Conservation (phyloP, 106 monocot species). For the Hemerocallis citrina region DNA sequence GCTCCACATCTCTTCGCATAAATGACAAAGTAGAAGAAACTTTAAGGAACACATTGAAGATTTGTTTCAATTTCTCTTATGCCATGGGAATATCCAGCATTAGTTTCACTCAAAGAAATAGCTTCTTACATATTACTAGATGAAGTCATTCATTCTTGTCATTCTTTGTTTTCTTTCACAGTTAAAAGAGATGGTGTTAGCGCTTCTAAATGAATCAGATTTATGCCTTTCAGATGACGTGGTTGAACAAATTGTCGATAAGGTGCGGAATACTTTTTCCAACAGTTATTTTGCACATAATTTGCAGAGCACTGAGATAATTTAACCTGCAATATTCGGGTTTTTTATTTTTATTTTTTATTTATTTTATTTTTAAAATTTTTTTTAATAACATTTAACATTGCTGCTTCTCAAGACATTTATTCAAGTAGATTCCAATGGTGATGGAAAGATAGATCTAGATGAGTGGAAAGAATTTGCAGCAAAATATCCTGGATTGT, state of each 20-base stretch:
- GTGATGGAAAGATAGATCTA: conserved; percentile 36
- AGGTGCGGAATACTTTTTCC: conserved; percentile 15
- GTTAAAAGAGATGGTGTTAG: conserved; percentile 94
- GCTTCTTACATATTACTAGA: background rate
- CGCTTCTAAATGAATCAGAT: conserved; percentile 77
- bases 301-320: background rate
- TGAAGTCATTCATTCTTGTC: background rate
- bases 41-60: too few relatives aligned
- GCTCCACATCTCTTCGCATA: too few relatives aligned
- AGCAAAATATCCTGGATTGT: conserved; percentile 34
- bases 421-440: conserved; percentile 21
- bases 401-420: conserved; percentile 20
- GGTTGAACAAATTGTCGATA: conserved; percentile 49
- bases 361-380: background rate
- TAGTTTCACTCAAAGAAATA: background rate
- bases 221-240: conserved; percentile 60
- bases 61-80: too few relatives aligned
- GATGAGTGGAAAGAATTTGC: conserved; percentile 62
- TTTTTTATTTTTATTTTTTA: background rate
- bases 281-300: background rate
- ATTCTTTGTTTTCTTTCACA: conserved; percentile 12
- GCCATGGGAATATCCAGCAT: too few relatives aligned
- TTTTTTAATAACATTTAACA: background rate
- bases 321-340: background rate
- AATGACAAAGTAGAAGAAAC: too few relatives aligned